These are phyloP conservation scores for Monosporozyma unispora DNA, from an alignment of 805 yeast species.

Conservation along the genomic window DNA sequence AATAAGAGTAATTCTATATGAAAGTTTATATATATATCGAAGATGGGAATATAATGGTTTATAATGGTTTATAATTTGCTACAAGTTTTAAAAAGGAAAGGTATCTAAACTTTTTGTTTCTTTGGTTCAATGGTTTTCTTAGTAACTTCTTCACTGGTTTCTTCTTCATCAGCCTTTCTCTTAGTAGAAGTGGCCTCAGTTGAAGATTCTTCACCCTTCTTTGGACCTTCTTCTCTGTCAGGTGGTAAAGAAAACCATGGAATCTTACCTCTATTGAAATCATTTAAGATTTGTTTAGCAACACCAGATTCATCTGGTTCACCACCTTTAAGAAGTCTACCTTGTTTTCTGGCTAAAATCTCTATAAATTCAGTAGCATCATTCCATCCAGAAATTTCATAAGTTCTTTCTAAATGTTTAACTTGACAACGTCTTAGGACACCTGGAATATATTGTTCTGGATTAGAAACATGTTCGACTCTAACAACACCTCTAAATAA, in stretches of 20 bases:
- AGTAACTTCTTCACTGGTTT: constrained; percentile 3
- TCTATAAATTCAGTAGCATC: constrained; percentile 75
- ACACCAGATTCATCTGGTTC: constrained; percentile 95
- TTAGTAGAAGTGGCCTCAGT: constrained; percentile 2
- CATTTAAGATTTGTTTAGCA: constrained; percentile 81
- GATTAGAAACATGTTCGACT: constrained; percentile 93
- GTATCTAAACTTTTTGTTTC: constrained; percentile 2
- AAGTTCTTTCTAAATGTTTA: constrained; percentile 89
- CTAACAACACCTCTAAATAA: constrained; percentile 95
- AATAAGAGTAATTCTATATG: neutral
- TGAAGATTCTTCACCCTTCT: constrained; percentile 14
- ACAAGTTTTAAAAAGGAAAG: neutral
- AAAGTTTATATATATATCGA: neutral
- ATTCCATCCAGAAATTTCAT: constrained; percentile 88
- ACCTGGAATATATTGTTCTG: constrained; percentile 91
- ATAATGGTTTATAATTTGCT: neutral
- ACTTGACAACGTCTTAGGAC: constrained; percentile 76
- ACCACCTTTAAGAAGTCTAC: constrained; percentile 90
- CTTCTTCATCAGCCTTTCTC: constrained; percentile 8
- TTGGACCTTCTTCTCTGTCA: constrained; percentile 40
- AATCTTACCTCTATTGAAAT: constrained; percentile 92
- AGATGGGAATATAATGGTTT: neutral
- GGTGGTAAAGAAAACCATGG: constrained; percentile 99
- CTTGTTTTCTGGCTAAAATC: constrained; percentile 83
- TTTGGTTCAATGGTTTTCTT: constrained; percentile 5